Base-by-base conservation (phyloP, 306 rosid genomes). In the Rubus parviflorus region DNA sequence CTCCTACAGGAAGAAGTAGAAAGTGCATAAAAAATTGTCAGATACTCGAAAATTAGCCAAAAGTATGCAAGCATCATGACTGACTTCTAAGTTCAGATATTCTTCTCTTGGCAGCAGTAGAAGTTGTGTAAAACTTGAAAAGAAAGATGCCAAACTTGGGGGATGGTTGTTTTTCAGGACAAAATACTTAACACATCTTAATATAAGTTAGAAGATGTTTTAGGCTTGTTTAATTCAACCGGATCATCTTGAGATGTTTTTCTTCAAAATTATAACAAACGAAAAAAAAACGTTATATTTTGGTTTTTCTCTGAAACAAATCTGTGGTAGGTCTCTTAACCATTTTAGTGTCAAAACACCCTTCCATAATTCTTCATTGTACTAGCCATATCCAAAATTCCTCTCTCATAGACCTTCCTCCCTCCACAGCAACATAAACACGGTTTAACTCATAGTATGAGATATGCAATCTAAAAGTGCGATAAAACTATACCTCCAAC, bases 401-500 rank as follows among this genome's bases (percentile, higher is more conserved):
- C n/a, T 13, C 67, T 6, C 67, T 61, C 67, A 64, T 38, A 1
- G 22, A 16, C 48, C 7, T 19, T 22, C 70, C 14, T 19, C 48
- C 30, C 25, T 35, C 45, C 68, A 62, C 15, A 5, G 41, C 42
- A 41, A 10, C 76, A 56, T 54, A n/a, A 13, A 56, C 76, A 73
- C 52, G 22, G 62, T 23, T 22, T 73, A 54, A 41, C 23, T 15
- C n/a, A 67, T 13, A 4, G 22, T n/a, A 51, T 23, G 12, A 22
- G 6, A 15, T 42, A 43, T 43, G 68, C 56, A 16, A 54, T 19
- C 41, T 47, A 46, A 68, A 74, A 57, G n/a, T 49, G 47, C 65
- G 14, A n/a, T 16, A 13, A 66, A 70, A 77, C 35, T 65, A 73
- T 87, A 94, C 98, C 98, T 79, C 98, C 98, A 68, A 90, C 87